phyloP scores from a whole-genome alignment of 108 stramenopile species.

The Nitzschia sp. region DNA sequence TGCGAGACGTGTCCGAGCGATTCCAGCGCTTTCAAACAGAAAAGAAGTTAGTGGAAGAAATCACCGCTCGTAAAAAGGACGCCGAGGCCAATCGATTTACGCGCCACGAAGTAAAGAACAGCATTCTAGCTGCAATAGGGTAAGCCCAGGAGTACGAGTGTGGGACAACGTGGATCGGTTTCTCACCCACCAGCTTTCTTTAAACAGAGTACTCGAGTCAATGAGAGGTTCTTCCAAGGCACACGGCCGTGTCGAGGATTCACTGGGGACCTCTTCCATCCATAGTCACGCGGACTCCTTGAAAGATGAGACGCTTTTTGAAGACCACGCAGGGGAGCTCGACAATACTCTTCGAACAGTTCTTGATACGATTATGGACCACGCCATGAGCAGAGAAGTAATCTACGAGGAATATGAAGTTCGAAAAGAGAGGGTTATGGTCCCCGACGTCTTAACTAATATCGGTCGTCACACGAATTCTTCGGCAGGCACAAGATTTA shows the following conservation, averaged over 20 bases:
- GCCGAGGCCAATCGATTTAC: slow-evolving; percentile 69
- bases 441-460: slow-evolving; percentile 21
- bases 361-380: slow-evolving; percentile 49
- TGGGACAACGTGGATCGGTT: too few relatives aligned
- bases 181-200: too few relatives aligned
- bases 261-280: too few relatives aligned
- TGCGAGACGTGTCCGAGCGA: slow-evolving; percentile 68
- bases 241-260: too few relatives aligned
- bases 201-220: too few relatives aligned
- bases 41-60: slow-evolving; percentile 55
- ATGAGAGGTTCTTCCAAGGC: too few relatives aligned
- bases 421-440: slow-evolving; percentile 24
- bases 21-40: slow-evolving; percentile 67
- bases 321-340: slow-evolving; percentile 43
- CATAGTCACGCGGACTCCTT: too few relatives aligned
- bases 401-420: slow-evolving; percentile 37
- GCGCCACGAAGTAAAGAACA: slow-evolving; percentile 75
- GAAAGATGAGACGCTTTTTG: too few relatives aligned
- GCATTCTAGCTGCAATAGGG: slow-evolving; percentile 62
- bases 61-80: slow-evolving; percentile 62
- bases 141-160: too few relatives aligned
- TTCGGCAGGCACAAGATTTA: slow-evolving; percentile 16
- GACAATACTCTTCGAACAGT: slow-evolving; percentile 61
- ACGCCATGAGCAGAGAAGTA: slow-evolving; percentile 70
- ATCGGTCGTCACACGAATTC: neutral